phyloP scores from a whole-genome alignment of 179 eudicot species.

The Dionaea muscipula region DNA sequence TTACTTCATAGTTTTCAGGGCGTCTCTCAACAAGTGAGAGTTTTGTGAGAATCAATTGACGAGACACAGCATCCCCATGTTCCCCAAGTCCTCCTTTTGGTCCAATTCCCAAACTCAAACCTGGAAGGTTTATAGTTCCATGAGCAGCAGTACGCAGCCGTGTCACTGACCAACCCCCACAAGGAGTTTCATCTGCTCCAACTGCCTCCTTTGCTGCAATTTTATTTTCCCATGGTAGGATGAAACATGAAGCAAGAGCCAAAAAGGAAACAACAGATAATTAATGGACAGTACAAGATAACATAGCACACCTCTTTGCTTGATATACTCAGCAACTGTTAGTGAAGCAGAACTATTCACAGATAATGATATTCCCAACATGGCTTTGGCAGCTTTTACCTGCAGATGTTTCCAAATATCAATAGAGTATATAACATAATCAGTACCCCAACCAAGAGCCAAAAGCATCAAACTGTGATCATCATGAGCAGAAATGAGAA shows the following conservation, averaged over 20 bases:
- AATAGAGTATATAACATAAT: conserved; percentile 8
- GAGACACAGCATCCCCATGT: conserved; percentile 87
- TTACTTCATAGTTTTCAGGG: conserved; percentile 92
- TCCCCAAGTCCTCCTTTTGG: conserved; percentile 98
- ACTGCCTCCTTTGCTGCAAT: conserved; percentile 88
- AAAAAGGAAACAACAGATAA: conserved; percentile 4
- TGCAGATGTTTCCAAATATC: conserved; percentile 23
- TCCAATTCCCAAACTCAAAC: conserved; percentile 69
- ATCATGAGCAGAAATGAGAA: neutral
- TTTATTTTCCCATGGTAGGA: conserved; percentile 10
- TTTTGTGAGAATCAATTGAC: conserved; percentile 85
- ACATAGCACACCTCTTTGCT: conserved; percentile 48
- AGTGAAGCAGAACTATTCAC: conserved; percentile 70
- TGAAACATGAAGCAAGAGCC: conserved; percentile 6
- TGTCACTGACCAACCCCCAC: conserved; percentile 87
- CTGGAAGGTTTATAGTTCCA: conserved; percentile 64
- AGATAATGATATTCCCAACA: conserved; percentile 60
- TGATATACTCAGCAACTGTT: conserved; percentile 59
- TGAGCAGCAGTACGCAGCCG: conserved; percentile 87
- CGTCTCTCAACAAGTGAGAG: conserved; percentile 90
- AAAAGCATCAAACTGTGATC: neutral
- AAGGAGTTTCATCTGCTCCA: conserved; percentile 95
- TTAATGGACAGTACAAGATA: neutral
- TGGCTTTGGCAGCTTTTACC: conserved; percentile 80
- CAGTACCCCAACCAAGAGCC: conserved; percentile 9